Percentiles rank a stretch among this genome's conserved stretches.
Conservation (phyloP, 345 rosid species). For the Rhodomyrtus tomentosa region DNA sequence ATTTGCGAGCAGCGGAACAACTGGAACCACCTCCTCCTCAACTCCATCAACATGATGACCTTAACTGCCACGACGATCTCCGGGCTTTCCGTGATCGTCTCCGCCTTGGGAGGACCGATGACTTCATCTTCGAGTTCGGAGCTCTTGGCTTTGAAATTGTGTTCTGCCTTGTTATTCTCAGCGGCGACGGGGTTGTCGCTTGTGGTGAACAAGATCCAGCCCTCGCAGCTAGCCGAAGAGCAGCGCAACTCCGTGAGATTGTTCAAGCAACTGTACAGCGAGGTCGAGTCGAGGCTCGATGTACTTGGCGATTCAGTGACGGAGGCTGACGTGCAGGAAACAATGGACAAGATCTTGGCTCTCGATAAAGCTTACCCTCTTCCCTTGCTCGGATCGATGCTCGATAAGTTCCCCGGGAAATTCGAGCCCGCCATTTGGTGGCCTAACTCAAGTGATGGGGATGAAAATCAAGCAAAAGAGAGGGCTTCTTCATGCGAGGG, state of each 20-base stretch:
- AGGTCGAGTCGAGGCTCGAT: slow-evolving; percentile 9
- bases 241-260: slow-evolving; percentile 35
- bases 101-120: slow-evolving; percentile 5
- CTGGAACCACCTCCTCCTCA: slow-evolving; percentile 56
- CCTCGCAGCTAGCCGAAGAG: slow-evolving; percentile 48
- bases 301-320: neutral
- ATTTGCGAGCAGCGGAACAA: slow-evolving; percentile 49
- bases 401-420: slow-evolving; percentile 15
- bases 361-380: slow-evolving; percentile 20
- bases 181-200: slow-evolving; percentile 29
- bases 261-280: slow-evolving; percentile 20
- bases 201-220: slow-evolving; percentile 50
- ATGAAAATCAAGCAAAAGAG: neutral
- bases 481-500: neutral
- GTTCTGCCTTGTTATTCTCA: slow-evolving; percentile 26
- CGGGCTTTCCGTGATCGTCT: slow-evolving; percentile 23
- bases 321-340: slow-evolving; percentile 4
- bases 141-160: slow-evolving; percentile 25
- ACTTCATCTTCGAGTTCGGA: neutral
- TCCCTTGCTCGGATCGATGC: slow-evolving; percentile 16
- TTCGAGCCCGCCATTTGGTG: slow-evolving; percentile 19
- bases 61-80: slow-evolving; percentile 48
- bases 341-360: slow-evolving; percentile 11
- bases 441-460: neutral
- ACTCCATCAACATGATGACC: slow-evolving; percentile 59